Conservation (phyloP, 495 filamentous ascomycete genomes). For the Corynascus novoguineensis region DNA sequence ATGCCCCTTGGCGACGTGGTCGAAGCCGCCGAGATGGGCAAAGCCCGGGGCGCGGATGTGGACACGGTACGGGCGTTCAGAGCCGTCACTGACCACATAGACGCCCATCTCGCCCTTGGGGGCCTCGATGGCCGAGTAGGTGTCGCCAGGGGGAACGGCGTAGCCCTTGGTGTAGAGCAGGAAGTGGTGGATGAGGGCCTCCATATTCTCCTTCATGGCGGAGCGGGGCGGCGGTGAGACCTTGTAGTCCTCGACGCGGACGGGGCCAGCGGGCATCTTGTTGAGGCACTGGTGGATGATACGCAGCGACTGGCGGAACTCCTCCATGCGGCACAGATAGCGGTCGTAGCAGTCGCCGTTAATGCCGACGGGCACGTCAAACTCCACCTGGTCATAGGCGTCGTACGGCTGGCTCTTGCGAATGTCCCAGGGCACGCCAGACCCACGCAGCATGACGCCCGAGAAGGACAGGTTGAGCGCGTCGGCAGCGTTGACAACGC, state of each 20-base stretch:
- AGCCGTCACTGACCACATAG: slow-evolving; percentile 93
- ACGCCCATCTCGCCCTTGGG: slow-evolving; percentile 99
- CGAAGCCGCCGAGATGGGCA: slow-evolving; percentile 89
- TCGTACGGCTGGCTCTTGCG: slow-evolving; percentile 95
- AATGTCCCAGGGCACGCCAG: slow-evolving; percentile 96
- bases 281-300: slow-evolving; percentile 99
- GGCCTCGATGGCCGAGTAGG: slow-evolving; percentile 94
- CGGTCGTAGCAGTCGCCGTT: slow-evolving; percentile 99
- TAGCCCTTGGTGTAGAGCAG: slow-evolving; percentile 98
- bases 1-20: slow-evolving; percentile 87
- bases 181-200: slow-evolving; percentile 99
- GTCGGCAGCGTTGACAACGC: slow-evolving; percentile 84
- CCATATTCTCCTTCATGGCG: slow-evolving; percentile 99
- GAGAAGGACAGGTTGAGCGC: slow-evolving; percentile 94
- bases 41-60: slow-evolving; percentile 97
- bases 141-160: slow-evolving; percentile 95
- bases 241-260: slow-evolving; percentile 98
- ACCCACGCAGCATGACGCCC: slow-evolving; percentile 96
- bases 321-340: slow-evolving; percentile 99
- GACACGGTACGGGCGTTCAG: slow-evolving; percentile 92
- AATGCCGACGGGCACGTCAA: slow-evolving; percentile 92
- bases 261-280: slow-evolving; percentile 93
- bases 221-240: slow-evolving; percentile 89
- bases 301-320: slow-evolving; percentile 94
- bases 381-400: slow-evolving; percentile 95